Base-by-base conservation (phyloP, 257 asterid genomes). In the Cinchona pubescens region DNA sequence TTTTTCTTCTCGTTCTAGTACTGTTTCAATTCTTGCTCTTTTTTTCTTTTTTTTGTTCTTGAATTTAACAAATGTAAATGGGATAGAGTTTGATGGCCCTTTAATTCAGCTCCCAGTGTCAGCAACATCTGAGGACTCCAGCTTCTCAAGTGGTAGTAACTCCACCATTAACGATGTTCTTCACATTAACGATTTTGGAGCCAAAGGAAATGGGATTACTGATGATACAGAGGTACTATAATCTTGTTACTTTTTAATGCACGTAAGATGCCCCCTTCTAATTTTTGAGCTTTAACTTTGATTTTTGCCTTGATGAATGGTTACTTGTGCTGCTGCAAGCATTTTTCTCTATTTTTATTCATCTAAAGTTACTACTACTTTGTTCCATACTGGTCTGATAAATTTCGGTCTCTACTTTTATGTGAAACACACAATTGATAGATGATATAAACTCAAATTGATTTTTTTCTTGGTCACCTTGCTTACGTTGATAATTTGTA, bases 161-260 rank as follows among this genome's bases (percentile, higher is more conserved):
- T 49, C 82, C 25, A 73, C 46, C n/a, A n/a, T n/a, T n/a, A 48
- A 60, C 66, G n/a, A n/a, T 13, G 67, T 72, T 67, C 69, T 84
- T n/a, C 9, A 63, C 56, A 67, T 84, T 25, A 4, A 67, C 35
- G 84, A 84, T 65, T 82, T 76, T 77, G 88, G 88, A 79, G 88
- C 86, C 32, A 60, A 37, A 32, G 88, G 86, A 72, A 75, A 82
- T 82, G 88, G 86, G 48, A 67, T 71, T 34, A 16, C 61, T 45
- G 85, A 84, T 73, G 88, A 84, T 45, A 84, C 88, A 34, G 25
- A 55, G 75, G 88, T 84, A 60, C 19, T 18, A 42, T 3, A 9
- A 48, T 51, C n/a, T 46, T 46, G 15, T 46, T 12, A 12, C 21
- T 29, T 30, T 51, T 51, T 37, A 29, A 19, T 1, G 5, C 14